Percentiles rank a stretch among this genome's conserved stretches.
phyloP scores from a whole-genome alignment of 1,139 yeast species.

The Pichia sp. region DNA sequence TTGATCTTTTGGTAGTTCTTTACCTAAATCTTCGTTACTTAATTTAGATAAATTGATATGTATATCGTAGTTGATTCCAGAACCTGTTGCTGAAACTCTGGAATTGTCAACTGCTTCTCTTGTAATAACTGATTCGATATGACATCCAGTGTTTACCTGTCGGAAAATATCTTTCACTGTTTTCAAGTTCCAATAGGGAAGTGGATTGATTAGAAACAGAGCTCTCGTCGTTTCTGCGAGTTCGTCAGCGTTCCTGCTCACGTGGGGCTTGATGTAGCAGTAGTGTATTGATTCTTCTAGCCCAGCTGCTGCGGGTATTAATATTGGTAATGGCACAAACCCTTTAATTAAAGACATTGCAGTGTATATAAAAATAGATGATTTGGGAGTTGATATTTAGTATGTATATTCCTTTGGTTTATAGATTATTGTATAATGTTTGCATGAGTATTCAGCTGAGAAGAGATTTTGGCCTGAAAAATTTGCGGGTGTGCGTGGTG shows the following conservation, averaged over 20 bases:
- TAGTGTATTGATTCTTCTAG: constrained; percentile 34
- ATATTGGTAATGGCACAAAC: constrained; percentile 44
- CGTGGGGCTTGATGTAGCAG: constrained; percentile 58
- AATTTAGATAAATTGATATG: constrained; percentile 52
- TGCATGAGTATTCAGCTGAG: too few species aligned
- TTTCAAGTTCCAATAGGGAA: constrained; percentile 49
- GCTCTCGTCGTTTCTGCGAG: constrained; percentile 33
- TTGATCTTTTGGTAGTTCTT: constrained; percentile 6
- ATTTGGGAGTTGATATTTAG: too few species aligned
- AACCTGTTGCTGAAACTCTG: constrained; percentile 8
- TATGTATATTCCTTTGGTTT: too few species aligned
- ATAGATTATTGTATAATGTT: too few species aligned
- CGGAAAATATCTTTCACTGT: constrained; percentile 53
- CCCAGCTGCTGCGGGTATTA: constrained; percentile 29
- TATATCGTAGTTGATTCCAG: constrained; percentile 33
- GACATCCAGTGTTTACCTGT: constrained; percentile 45
- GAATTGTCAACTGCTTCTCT: constrained; percentile 9
- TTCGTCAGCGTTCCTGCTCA: constrained; percentile 29
- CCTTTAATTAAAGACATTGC: constrained; percentile 36
- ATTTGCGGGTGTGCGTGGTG: too few species aligned
- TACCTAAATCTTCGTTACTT: constrained; percentile 48
- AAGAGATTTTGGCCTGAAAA: too few species aligned
- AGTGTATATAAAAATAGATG: too few species aligned
- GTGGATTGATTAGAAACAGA: constrained; percentile 71
- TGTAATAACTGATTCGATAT: constrained; percentile 8